Evolutionary conservation across 208 protist genomes (phyloP).

Genomic region (Tritrichomonas musculus): DNA sequence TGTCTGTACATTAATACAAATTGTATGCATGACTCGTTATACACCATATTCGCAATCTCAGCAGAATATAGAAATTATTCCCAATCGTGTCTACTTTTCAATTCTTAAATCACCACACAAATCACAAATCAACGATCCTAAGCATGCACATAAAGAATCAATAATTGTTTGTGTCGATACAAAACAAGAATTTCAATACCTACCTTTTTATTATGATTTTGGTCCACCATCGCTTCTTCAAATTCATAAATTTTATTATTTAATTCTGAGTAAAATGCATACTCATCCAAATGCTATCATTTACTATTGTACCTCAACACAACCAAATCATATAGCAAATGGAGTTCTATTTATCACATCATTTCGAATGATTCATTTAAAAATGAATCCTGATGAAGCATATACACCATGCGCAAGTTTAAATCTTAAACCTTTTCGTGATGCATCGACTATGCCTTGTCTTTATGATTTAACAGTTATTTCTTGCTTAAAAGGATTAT

Average conservation of each 20-base stretch:
- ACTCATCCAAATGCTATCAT: background rate
- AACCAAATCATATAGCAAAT: background rate
- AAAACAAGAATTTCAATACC: background rate
- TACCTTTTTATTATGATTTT: conserved; percentile 12
- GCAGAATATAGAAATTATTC: background rate
- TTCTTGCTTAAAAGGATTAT: conserved; percentile 65
- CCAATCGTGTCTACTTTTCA: background rate
- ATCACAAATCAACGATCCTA: background rate
- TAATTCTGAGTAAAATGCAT: background rate
- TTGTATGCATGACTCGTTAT: too few relatives aligned
- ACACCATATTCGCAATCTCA: too few relatives aligned
- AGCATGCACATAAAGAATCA: background rate
- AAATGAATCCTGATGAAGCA: background rate
- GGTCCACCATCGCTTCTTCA: background rate
- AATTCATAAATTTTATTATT: background rate
- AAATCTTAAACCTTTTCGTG: conserved; percentile 65
- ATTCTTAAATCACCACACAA: background rate
- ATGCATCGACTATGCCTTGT: conserved; percentile 69
- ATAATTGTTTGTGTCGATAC: background rate
- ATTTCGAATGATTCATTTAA: background rate
- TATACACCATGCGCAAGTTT: background rate
- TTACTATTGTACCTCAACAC: background rate
- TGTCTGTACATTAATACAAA: too few relatives aligned
- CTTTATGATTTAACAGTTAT: conserved; percentile 64
- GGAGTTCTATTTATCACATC: background rate